Conservation (phyloP, 2,329 filamentous ascomycete species). For the Xylariaceae sp. region DNA sequence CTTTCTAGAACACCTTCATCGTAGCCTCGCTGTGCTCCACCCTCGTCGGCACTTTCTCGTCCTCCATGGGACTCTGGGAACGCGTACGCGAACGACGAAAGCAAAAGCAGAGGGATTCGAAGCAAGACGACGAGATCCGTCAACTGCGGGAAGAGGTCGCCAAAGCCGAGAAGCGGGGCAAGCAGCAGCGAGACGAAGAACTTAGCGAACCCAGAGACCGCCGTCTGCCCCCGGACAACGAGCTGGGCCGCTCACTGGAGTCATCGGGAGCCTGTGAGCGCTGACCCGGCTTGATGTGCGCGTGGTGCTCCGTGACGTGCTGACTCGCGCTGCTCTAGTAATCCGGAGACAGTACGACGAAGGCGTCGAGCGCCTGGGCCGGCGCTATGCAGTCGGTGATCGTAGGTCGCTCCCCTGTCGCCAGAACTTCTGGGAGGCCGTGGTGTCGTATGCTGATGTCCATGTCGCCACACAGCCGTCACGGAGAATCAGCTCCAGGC, state of each 20-base stretch:
- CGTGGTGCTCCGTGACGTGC: no score
- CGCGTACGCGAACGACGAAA: slow-evolving; percentile 24
- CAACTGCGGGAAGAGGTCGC: slow-evolving; percentile 9
- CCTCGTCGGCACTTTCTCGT: slow-evolving; percentile 29
- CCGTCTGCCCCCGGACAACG: no score
- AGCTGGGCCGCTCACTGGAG: slow-evolving; percentile 22
- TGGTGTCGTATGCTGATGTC: no score
- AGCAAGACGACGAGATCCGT: slow-evolving; percentile 14
- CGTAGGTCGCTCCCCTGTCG: slow-evolving; percentile 6
- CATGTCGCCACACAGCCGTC: slow-evolving; percentile 12
- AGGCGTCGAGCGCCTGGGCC: slow-evolving; percentile 23
- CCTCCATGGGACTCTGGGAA: slow-evolving; percentile 30
- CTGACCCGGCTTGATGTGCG: no score
- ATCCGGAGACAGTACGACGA: slow-evolving; percentile 28
- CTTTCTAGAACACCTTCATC: slow-evolving; percentile 31
- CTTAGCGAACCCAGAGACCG: slow-evolving; percentile 1
- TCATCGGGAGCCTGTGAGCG: slow-evolving; percentile 22
- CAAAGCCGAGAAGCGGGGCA: slow-evolving; percentile 7
- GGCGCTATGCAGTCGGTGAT: slow-evolving; percentile 29
- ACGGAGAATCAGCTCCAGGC: slow-evolving; percentile 29
- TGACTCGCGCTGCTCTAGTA: no score
- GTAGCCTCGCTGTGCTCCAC: slow-evolving; percentile 32
- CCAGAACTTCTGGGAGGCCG: no score
- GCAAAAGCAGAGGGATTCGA: slow-evolving; percentile 25
- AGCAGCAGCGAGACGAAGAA: slow-evolving; percentile 1